phyloP scores from a whole-genome alignment of 2,329 filamentous ascomycete species.

The Aureobasidium uvarum region DNA sequence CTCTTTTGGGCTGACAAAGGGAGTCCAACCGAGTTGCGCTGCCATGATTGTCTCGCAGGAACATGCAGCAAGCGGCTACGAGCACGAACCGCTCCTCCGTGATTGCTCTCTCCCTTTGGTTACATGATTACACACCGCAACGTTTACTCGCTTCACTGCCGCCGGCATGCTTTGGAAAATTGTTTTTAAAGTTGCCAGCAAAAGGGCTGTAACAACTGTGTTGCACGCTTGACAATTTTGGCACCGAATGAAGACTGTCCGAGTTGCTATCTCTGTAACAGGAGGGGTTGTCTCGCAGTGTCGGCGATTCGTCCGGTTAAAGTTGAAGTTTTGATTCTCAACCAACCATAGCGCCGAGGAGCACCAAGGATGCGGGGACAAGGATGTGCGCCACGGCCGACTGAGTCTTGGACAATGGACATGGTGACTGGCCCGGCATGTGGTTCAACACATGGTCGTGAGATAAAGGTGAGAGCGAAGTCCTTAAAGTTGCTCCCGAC shows the following conservation, averaged over 20 bases:
- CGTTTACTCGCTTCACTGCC: constrained; percentile 19
- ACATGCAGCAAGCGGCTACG: constrained; percentile 21
- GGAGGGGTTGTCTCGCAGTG: constrained; percentile 5
- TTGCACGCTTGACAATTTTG: not conserved
- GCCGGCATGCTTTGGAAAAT: not conserved
- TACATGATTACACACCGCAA: constrained; percentile 23
- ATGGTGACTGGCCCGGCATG: not conserved
- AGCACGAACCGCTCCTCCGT: constrained; percentile 20
- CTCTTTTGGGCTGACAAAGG: constrained; percentile 4
- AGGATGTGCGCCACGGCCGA: not conserved
- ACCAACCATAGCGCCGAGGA: constrained; percentile 17
- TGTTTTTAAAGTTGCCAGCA: not conserved
- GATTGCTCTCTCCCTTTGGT: constrained; percentile 3
- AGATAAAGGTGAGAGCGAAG: not conserved
- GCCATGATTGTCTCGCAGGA: constrained; percentile 1
- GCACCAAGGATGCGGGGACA: constrained; percentile 20
- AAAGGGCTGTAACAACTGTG: not conserved
- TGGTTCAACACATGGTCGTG: constrained; percentile 4
- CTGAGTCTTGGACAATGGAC: constrained; percentile 2
- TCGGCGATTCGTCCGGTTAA: constrained; percentile 17
- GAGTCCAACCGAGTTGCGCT: not conserved
- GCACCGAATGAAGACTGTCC: not conserved
- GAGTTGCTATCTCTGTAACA: not conserved
- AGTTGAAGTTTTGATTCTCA: constrained; percentile 19
- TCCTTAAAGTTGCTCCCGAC: not conserved